Conservation (phyloP, 345 rosid genomes). For the Eucalyptus pauciflora region DNA sequence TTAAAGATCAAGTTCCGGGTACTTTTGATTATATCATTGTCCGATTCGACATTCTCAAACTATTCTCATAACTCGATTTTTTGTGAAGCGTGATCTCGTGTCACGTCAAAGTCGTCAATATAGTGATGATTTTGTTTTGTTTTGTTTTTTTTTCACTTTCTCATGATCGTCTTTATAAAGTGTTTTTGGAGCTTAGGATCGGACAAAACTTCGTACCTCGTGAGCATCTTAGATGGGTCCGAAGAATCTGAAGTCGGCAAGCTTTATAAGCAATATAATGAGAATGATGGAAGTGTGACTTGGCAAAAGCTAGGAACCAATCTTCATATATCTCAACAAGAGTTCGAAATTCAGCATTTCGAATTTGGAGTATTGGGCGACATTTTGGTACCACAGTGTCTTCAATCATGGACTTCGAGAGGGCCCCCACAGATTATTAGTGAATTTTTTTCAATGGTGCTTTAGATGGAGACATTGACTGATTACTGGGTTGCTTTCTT, state of each 20-base stretch:
- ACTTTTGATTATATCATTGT: neutral
- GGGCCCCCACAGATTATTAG: neutral
- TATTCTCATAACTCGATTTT: neutral
- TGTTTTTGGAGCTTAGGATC: neutral
- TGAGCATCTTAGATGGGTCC: neutral
- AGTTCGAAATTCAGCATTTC: neutral
- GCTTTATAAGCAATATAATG: neutral
- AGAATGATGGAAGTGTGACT: neutral
- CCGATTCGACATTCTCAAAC: neutral
- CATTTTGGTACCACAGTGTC: neutral
- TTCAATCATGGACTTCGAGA: neutral
- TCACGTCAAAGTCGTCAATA: neutral
- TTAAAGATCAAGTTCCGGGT: neutral
- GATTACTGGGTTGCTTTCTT: neutral
- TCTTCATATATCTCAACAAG: neutral
- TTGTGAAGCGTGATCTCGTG: neutral
- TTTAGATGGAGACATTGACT: neutral
- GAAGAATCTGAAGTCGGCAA: neutral
- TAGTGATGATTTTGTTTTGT: neutral
- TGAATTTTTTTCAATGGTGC: neutral
- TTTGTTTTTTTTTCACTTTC: neutral
- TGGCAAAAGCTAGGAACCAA: neutral
- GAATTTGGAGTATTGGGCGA: neutral
- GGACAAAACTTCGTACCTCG: neutral
- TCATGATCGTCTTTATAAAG: neutral